Conservation (phyloP, 805 yeast species). For the Isabelozyma gotoi region DNA sequence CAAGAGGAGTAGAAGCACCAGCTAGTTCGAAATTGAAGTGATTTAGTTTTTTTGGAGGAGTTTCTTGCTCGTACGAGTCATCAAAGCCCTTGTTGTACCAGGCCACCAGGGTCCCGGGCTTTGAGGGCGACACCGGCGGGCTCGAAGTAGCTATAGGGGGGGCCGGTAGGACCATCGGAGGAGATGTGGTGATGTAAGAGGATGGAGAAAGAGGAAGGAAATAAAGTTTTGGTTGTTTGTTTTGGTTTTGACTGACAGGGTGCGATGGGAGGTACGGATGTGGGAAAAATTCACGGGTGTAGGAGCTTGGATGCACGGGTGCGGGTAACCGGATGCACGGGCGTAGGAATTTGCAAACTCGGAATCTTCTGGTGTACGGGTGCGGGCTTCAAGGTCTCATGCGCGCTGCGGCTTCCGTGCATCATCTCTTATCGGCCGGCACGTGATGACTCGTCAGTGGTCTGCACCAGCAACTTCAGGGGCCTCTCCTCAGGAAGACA, state of each 20-base stretch:
- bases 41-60: neutral
- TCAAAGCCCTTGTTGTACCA: conserved; percentile 3
- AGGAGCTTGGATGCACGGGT: neutral
- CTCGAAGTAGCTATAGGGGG: neutral
- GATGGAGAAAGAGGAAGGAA: neutral
- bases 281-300: too few species aligned
- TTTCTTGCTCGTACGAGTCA: conserved; percentile 4
- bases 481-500: too few species aligned
- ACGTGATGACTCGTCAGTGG: neutral
- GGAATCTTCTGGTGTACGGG: too few species aligned
- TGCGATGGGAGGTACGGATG: too few species aligned
- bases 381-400: too few species aligned
- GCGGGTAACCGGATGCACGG: too few species aligned
- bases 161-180: neutral
- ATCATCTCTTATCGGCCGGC: neutral
- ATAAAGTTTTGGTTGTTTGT: neutral
- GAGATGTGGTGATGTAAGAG: neutral
- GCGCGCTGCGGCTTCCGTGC: too few species aligned
- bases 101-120: neutral
- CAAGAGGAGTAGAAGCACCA: conserved; percentile 12
- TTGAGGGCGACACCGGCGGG: neutral
- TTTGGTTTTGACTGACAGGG: neutral
- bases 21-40: conserved; percentile 8
- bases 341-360: too few species aligned
- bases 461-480: neutral